phyloP scores from a whole-genome alignment of 2,329 filamentous ascomycete species.

The Bipolaris zeicola region DNA sequence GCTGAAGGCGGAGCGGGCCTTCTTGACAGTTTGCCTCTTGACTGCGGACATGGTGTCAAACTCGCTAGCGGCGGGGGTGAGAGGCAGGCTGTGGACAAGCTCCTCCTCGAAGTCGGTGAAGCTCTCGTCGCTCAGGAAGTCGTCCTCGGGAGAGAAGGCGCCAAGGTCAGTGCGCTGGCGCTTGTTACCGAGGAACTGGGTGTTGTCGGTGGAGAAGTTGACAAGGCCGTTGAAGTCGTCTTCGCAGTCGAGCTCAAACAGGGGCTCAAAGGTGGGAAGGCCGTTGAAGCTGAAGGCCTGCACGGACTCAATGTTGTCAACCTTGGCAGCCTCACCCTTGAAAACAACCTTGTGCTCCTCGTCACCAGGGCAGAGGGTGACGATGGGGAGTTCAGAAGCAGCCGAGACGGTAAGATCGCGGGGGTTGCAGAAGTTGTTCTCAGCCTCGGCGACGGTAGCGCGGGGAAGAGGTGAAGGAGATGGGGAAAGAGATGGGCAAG shows the following conservation, averaged over 20 bases:
- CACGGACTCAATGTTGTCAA: constrained; percentile 44
- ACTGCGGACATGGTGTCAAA: constrained; percentile 39
- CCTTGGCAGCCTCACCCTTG: constrained; percentile 51
- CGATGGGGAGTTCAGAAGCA: constrained; percentile 67
- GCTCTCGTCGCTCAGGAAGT: constrained; percentile 77
- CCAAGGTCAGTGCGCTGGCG: constrained; percentile 73
- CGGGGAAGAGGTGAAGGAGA: constrained; percentile 80
- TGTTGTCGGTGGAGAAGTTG: constrained; percentile 67
- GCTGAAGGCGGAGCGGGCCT: constrained; percentile 36
- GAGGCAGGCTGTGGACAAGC: constrained; percentile 64
- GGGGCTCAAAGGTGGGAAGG: constrained; percentile 78
- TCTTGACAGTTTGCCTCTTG: constrained; percentile 40
- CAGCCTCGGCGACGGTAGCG: constrained; percentile 70
- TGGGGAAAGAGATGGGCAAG: constrained; percentile 84
- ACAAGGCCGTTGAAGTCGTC: constrained; percentile 83
- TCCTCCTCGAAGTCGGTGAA: constrained; percentile 77
- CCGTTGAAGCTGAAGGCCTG: constrained; percentile 56
- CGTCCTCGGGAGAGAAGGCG: constrained; percentile 68
- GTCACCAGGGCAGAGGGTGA: constrained; percentile 66
- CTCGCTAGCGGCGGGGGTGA: constrained; percentile 65
- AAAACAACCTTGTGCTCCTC: constrained; percentile 63
- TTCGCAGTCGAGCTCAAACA: constrained; percentile 89
- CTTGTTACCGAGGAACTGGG: constrained; percentile 67
- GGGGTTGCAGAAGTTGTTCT: constrained; percentile 89
- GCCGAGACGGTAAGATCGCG: constrained; percentile 79